Conservation (phyloP, 2,329 filamentous ascomycete species). For the Cladosporium oxysporum region DNA sequence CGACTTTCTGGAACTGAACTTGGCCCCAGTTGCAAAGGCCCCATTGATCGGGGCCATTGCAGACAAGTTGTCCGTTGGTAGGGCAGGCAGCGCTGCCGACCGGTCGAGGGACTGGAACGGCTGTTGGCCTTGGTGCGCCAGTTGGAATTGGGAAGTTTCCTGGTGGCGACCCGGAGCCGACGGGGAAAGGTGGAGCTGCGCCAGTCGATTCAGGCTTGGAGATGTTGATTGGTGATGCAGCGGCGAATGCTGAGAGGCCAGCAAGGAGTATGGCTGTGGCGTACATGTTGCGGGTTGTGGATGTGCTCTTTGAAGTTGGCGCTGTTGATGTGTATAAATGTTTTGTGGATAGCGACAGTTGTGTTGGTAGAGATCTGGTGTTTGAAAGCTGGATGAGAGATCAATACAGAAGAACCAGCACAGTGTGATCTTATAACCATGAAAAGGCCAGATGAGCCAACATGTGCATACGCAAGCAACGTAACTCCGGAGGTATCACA, state of each 20-base stretch:
- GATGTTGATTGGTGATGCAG: conserved; percentile 13
- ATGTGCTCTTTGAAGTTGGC: background rate
- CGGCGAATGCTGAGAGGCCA: conserved; percentile 1
- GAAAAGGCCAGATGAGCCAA: background rate
- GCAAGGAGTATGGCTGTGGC: background rate
- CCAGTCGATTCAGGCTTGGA: background rate
- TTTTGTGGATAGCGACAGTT: background rate
- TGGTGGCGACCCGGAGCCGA: conserved; percentile 1
- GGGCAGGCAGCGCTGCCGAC: conserved; percentile 29
- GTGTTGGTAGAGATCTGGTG: background rate
- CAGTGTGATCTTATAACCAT: background rate
- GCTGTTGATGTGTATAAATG: background rate
- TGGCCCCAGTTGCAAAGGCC: conserved; percentile 48
- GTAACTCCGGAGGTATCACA: background rate
- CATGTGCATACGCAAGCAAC: conserved; percentile 12
- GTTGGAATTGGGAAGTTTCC: background rate
- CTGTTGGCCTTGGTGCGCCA: background rate
- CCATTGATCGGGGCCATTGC: conserved; percentile 45
- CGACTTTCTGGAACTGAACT: conserved; percentile 44
- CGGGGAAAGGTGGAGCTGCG: background rate
- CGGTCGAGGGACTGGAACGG: conserved; percentile 10
- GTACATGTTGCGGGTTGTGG: background rate
- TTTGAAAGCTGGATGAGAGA: background rate
- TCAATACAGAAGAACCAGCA: background rate
- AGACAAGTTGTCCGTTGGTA: conserved; percentile 39